phyloP scores from a whole-genome alignment of 2,329 filamentous ascomycete species.

The Harringtonia aguacate region DNA sequence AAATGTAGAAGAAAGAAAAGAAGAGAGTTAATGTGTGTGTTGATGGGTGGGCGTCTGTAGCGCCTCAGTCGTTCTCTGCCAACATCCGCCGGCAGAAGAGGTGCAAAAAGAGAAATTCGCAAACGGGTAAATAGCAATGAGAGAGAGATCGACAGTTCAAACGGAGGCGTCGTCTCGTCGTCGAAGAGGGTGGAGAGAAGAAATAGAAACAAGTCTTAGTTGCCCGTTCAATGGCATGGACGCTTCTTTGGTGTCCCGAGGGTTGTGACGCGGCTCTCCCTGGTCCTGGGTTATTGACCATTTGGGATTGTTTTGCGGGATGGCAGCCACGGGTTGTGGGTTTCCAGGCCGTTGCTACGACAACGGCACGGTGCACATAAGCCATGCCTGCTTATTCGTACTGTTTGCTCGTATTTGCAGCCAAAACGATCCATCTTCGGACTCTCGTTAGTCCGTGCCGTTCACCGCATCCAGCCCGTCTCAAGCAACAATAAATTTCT shows the following conservation, averaged over 20 bases:
- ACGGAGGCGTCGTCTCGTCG: too few relatives aligned
- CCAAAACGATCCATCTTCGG: conserved; percentile 4
- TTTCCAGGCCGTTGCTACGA: conserved; percentile 8
- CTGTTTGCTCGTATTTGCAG: too few relatives aligned
- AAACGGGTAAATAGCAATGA: not conserved
- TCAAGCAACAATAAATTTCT: too few relatives aligned
- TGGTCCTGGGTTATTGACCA: not conserved
- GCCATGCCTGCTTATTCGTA: too few relatives aligned
- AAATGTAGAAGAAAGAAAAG: not conserved
- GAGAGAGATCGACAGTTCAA: not conserved
- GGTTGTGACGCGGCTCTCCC: conserved; percentile 2
- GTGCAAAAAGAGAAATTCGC: not conserved
- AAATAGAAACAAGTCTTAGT: not conserved
- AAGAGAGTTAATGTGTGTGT: not conserved
- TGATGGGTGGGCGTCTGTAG: not conserved
- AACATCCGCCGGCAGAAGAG: conserved; percentile 7
- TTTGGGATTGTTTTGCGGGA: not conserved
- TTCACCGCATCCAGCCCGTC: too few relatives aligned
- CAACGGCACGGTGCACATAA: conserved; percentile 4
- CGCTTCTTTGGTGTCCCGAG: conserved; percentile 3
- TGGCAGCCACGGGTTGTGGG: not conserved
- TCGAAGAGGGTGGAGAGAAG: not conserved
- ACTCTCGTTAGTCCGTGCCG: not conserved
- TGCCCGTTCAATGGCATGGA: conserved; percentile 6
- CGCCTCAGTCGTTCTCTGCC: not conserved